A percentile compares a stretch with the other conserved stretches of the same genome.
Conservation (phyloP, 169 alveolate genomes). For the Hammondia hammondi region DNA sequence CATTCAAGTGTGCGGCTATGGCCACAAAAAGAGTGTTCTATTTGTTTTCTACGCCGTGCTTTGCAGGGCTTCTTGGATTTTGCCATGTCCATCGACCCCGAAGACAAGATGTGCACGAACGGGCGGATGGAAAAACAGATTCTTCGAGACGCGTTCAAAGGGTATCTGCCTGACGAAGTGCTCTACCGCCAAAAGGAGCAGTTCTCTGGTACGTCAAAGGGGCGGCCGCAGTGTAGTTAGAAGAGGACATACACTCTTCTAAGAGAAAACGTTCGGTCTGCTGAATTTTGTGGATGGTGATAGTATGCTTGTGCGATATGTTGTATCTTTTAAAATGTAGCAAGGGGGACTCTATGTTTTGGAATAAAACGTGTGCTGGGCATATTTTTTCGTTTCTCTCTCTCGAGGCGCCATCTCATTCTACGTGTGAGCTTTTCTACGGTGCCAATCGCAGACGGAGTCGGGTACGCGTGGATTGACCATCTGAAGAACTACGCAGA, state of each 20-base stretch:
- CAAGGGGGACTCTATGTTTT: too few relatives aligned
- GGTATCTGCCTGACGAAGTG: constrained; percentile 85
- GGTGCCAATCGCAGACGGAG: constrained; percentile 61
- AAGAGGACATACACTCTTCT: not conserved
- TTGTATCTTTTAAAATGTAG: too few relatives aligned
- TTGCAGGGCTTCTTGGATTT: constrained; percentile 76
- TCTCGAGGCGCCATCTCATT: too few relatives aligned
- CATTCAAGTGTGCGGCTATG: not conserved
- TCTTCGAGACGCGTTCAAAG: constrained; percentile 82
- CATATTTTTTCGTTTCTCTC: too few relatives aligned
- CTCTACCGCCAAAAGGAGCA: constrained; percentile 89
- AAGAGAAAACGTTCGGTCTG: not conserved
- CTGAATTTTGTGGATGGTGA: not conserved
- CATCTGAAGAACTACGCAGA: constrained; percentile 65
- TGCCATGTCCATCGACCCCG: constrained; percentile 78
- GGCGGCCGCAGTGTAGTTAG: not conserved
- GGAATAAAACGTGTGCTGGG: too few relatives aligned
- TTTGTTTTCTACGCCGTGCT: not conserved
- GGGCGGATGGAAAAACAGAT: constrained; percentile 81
- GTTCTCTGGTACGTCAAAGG: constrained; percentile 68
- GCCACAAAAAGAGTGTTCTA: not conserved
- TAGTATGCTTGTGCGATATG: not conserved
- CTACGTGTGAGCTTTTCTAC: too few relatives aligned
- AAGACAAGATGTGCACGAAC: constrained; percentile 69
- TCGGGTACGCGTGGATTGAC: constrained; percentile 72